Conservation (phyloP, 2,329 filamentous ascomycete species). For the Scytalidium lignicola region DNA sequence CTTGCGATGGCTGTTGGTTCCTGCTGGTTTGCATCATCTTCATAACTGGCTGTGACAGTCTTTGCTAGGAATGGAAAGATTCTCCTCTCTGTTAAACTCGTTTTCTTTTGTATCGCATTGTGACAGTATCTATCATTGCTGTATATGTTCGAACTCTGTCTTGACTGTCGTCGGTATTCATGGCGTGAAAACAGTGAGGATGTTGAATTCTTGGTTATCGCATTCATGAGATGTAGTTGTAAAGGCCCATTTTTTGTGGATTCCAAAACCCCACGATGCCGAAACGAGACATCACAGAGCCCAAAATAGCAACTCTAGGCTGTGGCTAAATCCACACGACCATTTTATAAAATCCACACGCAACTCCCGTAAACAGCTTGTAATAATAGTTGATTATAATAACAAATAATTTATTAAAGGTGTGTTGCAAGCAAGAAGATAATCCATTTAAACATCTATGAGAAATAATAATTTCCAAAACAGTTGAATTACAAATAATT, state of each 20-base stretch:
- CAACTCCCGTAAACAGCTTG: too few species aligned
- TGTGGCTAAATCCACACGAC: too few species aligned
- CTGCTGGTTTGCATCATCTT: conserved; percentile 3
- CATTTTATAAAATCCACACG: too few species aligned
- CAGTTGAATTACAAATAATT: too few species aligned
- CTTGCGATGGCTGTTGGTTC: conserved; percentile 1
- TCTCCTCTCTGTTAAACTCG: conserved; percentile 3
- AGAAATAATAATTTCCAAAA: too few species aligned
- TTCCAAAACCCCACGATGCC: background rate
- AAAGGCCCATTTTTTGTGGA: background rate
- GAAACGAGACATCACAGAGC: conserved; percentile 6
- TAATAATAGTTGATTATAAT: too few species aligned
- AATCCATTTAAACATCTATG: too few species aligned
- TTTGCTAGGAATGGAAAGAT: conserved; percentile 8
- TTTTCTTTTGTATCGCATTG: conserved; percentile 6
- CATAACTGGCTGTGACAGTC: conserved; percentile 2
- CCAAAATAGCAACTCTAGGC: conserved; percentile 10
- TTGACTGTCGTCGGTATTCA: background rate
- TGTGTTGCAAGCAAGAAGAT: too few species aligned
- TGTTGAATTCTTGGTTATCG: conserved; percentile 4
- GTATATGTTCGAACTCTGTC: background rate
- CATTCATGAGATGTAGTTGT: background rate
- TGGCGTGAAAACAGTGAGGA: too few species aligned
- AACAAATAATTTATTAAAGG: too few species aligned
- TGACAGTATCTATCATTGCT: conserved; percentile 5